phyloP scores from a whole-genome alignment of 108 stramenopile genomes.

The Nitzschia inconspicua region DNA sequence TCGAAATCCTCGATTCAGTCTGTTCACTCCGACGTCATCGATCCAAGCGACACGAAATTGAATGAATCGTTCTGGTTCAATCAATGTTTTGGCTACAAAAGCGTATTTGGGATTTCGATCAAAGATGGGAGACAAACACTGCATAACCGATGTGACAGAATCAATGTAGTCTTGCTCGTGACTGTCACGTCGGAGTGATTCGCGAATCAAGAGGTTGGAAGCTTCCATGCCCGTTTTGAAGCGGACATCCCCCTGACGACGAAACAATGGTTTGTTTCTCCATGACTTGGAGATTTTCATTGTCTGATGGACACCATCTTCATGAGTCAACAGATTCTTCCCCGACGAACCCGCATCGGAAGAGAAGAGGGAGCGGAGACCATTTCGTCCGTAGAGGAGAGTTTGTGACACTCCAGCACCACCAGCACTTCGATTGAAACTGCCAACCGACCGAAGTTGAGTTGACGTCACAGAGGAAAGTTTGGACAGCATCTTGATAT shows the following conservation, averaged over 20 bases:
- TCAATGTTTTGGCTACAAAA: constrained; percentile 91
- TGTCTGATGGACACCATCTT: constrained; percentile 82
- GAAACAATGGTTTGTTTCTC: constrained; percentile 92
- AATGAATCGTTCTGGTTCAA: constrained; percentile 88
- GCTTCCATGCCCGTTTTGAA: constrained; percentile 93
- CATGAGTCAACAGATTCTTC: constrained; percentile 31
- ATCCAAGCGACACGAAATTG: constrained; percentile 90
- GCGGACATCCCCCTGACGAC: constrained; percentile 88
- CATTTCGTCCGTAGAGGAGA: too few relatives aligned
- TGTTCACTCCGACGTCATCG: constrained; percentile 80
- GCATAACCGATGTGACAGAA: constrained; percentile 65
- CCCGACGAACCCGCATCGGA: background rate
- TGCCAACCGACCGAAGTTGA: too few relatives aligned
- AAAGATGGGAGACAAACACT: constrained; percentile 86
- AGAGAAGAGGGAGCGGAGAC: background rate
- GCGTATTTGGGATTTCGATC: constrained; percentile 95
- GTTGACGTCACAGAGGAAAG: too few relatives aligned
- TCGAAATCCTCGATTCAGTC: constrained; percentile 84
- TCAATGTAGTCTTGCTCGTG: constrained; percentile 88
- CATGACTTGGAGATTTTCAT: constrained; percentile 78
- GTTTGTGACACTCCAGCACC: too few relatives aligned
- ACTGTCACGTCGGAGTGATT: constrained; percentile 85
- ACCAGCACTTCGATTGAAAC: too few relatives aligned
- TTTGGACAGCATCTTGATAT: too few relatives aligned
- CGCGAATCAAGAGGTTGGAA: constrained; percentile 81